Base-by-base conservation (phyloP, 371 early-diverging fungal genomes). In the Nematocida homosporus region DNA sequence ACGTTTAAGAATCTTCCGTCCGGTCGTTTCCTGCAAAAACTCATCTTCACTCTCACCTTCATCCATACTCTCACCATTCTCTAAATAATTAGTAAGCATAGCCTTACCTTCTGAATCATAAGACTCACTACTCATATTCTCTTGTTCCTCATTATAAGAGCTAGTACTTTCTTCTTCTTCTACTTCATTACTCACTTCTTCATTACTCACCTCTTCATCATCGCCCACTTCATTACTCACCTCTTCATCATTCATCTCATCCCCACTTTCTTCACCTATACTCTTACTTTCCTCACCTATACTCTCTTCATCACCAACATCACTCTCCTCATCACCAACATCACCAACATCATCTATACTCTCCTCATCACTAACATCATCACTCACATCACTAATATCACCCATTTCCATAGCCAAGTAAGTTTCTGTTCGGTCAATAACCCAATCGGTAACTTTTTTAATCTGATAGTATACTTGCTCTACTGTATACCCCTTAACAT, bases 401-500 rank as follows among this genome's bases (percentile, higher is more conserved):
- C 25, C 63, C 20, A 48, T 41, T 10, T 27, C 47, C 25, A 51
- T 57, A 25, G 34, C 51, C 44, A 64, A 68, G 64, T 64, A 61
- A 34, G 37, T 30, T 32, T 81, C 67, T 29, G 47, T 51, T 3
- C 65, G 53, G 16, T 67, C 48, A 16, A 77, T 2, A 13, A 78
- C 65, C 20, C 44, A 29, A 20, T 78, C 47, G 41, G 67, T 66
- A 48, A 79, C 41, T 16, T 68, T 78, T 56, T 79, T 48, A 16
- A 72, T 53, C 41, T 81, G 81, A 52, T 78, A 63, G 55, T 65
- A 81, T 32, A 81, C 63, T 63, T 81, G 81, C 56, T 81, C 81
- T 25, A 25, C 30, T 30, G 54, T 59, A 72, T 77, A 65, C 51
- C 64, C 23, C 56, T 66, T 55, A 60, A 53, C 32, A 25, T 34